Base-by-base conservation (phyloP, 2,329 filamentous ascomycete species). In the Chrysoporthe puriensis region DNA sequence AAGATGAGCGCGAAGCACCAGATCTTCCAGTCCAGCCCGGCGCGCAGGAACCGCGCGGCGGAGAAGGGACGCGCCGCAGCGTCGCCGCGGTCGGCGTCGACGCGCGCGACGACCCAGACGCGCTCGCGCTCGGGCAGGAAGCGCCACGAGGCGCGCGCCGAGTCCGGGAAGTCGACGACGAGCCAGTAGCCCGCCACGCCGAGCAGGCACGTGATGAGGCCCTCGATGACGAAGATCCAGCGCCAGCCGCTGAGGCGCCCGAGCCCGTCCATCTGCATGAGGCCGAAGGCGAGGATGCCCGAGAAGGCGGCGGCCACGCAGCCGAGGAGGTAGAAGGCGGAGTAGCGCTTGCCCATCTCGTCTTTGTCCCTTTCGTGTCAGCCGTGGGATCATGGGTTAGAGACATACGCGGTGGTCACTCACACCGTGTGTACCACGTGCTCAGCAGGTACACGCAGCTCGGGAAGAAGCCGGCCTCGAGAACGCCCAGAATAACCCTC, bases 391-490 rank as follows among this genome's bases (percentile, higher is more conserved):
- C 9, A 8, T 1, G 36, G 26, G 7, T 8, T 4, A 16, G 56
- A 40, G 36, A 14, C 11, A 26, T 26, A 1, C 26, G 26, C 26
- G 2, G 26, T 26, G 26, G 16, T 13, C 21, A 76, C 83, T 82
- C 77, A 87, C 85, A 90, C 76, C 88, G 79, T 0, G 88, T 89
- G 74, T 91, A 92, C 90, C 90, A 93, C 46, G 88, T 91, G 69
- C 86, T 90, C n/a, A 93, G 83, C 6, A 93, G 80, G 73, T 92
- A 93, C 0, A 91, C 88, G 62, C 86, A 90, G 63, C 86, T 86
- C 0, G 90, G 90, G 77, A 92, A 93, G 78, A 90, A 92, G 0
- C 90, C 87, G n/a, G 87, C 86, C 75, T 92, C 90, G 36, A 91
- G 82, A 2, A 89, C 70, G 61, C 90, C 90, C 18, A 91, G 81